phyloP scores from a whole-genome alignment of 2,329 filamentous ascomycete species.

The Cladosporium sp. region DNA sequence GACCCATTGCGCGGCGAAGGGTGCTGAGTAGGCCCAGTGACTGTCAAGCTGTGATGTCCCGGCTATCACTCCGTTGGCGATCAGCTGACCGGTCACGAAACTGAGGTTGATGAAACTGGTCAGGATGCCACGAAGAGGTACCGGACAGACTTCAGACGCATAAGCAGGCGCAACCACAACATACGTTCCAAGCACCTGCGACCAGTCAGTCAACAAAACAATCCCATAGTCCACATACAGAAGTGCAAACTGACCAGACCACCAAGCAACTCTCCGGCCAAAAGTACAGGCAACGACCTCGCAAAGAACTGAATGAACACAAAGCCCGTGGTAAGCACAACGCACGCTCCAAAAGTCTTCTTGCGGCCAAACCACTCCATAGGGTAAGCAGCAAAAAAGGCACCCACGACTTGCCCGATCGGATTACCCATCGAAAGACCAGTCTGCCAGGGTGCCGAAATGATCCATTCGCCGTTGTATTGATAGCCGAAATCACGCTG shows the following conservation, averaged over 20 bases:
- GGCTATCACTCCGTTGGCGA: conserved; percentile 42
- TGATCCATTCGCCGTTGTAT: conserved; percentile 38
- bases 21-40: conserved; percentile 41
- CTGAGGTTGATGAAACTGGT: conserved; percentile 60
- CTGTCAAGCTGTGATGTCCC: conserved; percentile 28
- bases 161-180: conserved; percentile 58
- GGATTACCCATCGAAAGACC: conserved; percentile 49
- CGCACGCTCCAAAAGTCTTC: conserved; percentile 28
- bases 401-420: conserved; percentile 55
- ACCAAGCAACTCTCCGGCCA: conserved; percentile 59
- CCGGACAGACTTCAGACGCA: conserved; percentile 61
- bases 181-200: conserved; percentile 39
- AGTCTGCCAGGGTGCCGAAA: conserved; percentile 38
- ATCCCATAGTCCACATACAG: too few relatives aligned
- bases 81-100: conserved; percentile 59
- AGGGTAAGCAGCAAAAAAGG: conserved; percentile 38
- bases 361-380: conserved; percentile 32
- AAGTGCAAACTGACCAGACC: conserved; percentile 53
- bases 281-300: conserved; percentile 50
- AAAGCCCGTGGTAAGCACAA: conserved; percentile 43
- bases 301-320: conserved; percentile 64
- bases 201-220: not conserved
- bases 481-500: conserved; percentile 53
- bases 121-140: conserved; percentile 54
- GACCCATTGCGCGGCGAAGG: conserved; percentile 45